phyloP scores from a whole-genome alignment of 192 early-diverging fungal species.

The Funneliformis geosporum region DNA sequence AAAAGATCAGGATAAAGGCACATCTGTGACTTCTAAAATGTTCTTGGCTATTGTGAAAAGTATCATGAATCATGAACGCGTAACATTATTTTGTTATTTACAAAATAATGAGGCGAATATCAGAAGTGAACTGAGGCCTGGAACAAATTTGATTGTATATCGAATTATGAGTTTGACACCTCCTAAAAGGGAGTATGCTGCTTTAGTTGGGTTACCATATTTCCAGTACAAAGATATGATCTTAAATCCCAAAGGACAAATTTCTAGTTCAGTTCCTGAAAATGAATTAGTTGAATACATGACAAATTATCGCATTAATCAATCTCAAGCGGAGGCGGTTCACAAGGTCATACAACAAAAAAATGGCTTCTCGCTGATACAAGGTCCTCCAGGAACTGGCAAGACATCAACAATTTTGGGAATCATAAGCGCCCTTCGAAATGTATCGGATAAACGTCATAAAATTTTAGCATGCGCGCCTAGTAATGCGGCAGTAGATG shows the following conservation, averaged over 20 bases:
- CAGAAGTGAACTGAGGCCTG: constrained; percentile 44
- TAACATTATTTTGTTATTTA: constrained; percentile 48
- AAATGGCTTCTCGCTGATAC: constrained; percentile 85
- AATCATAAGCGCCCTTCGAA: constrained; percentile 66
- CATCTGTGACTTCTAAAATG: constrained; percentile 22
- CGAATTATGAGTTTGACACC: constrained; percentile 69
- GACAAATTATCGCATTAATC: constrained; percentile 78
- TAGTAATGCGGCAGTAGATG: constrained; percentile 94
- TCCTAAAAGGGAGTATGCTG: constrained; percentile 78
- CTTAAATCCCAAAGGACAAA: constrained; percentile 51
- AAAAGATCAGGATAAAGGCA: constrained; percentile 35
- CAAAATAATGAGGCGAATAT: constrained; percentile 48
- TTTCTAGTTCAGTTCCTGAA: constrained; percentile 35
- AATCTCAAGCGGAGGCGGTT: constrained; percentile 89
- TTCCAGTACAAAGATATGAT: constrained; percentile 66
- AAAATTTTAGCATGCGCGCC: constrained; percentile 89
- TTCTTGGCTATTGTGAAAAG: constrained; percentile 62
- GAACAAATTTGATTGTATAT: constrained; percentile 45
- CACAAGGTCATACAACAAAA: constrained; percentile 59
- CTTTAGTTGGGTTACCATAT: constrained; percentile 65
- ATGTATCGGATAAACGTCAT: constrained; percentile 30
- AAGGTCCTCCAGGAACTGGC: constrained; percentile 72
- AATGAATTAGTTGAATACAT: constrained; percentile 50
- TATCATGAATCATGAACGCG: constrained; percentile 42
- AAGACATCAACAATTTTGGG: constrained; percentile 87